Evolutionary conservation across 164 flowering plant genomes (phyloP).

Genomic region (Cinnamomum chago): DNA sequence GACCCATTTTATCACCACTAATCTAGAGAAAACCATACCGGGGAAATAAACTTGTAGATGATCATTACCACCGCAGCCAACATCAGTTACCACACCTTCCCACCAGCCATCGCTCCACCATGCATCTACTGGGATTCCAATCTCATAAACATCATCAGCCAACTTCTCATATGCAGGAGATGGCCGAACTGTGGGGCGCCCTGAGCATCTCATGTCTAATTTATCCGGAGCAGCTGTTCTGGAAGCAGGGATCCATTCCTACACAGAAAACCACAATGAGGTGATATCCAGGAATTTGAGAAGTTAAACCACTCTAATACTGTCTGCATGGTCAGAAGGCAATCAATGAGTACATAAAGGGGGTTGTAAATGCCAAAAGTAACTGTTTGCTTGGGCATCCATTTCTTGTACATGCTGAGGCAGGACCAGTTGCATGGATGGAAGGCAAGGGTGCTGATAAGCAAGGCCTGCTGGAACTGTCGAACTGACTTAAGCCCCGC

Average conservation of each 20-base stretch:
- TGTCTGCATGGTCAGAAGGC: no score
- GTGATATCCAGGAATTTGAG: background rate
- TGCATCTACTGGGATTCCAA: conserved; percentile 85
- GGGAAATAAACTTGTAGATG: conserved; percentile 67
- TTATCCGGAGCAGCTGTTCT: conserved; percentile 71
- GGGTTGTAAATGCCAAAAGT: no score
- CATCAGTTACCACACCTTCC: conserved; percentile 80
- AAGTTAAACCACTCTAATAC: background rate
- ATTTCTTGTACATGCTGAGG: no score
- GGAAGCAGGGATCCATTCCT: conserved; percentile 89
- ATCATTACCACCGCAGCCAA: conserved; percentile 28
- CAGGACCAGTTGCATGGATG: no score
- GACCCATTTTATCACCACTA: background rate
- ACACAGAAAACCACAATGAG: conserved; percentile 6
- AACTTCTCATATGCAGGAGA: conserved; percentile 29
- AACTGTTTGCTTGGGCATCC: no score
- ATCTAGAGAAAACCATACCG: conserved; percentile 39
- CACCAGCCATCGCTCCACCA: conserved; percentile 99
- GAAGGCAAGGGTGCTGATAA: no score
- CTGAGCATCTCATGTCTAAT: conserved; percentile 69
- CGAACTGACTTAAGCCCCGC: no score
- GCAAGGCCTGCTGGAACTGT: no score
- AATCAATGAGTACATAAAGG: no score
- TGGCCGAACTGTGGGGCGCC: conserved; percentile 76
- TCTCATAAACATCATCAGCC: conserved; percentile 25